phyloP scores from a whole-genome alignment of 306 rosid genomes.

The Coriaria nepalensis region DNA sequence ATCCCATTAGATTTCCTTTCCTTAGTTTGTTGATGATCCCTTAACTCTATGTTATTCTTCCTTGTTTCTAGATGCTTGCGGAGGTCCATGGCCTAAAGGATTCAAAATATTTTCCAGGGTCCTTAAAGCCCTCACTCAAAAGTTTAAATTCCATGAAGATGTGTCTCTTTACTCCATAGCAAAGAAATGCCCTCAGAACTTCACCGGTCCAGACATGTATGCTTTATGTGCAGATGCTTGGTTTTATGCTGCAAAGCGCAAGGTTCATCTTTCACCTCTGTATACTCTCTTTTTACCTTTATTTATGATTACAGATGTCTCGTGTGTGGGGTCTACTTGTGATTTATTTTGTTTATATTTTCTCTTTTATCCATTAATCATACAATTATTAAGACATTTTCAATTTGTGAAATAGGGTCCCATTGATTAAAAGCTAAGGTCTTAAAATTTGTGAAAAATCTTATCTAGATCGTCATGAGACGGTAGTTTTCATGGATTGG shows the following conservation, averaged over 20 bases:
- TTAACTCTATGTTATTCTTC: conserved; percentile 15
- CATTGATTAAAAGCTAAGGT: too few species aligned
- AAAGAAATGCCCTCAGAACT: conserved; percentile 68
- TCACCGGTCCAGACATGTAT: conserved; percentile 95
- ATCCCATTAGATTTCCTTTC: neutral
- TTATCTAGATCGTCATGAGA: too few species aligned
- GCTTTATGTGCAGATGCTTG: conserved; percentile 97
- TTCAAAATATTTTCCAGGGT: conserved; percentile 51
- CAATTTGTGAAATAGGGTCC: too few species aligned
- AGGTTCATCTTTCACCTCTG: conserved; percentile 28
- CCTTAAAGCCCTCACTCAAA: conserved; percentile 77
- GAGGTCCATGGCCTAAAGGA: conserved; percentile 90
- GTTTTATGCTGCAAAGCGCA: conserved; percentile 92
- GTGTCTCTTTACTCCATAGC: conserved; percentile 70
- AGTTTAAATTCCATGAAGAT: conserved; percentile 65
- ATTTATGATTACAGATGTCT: too few species aligned
- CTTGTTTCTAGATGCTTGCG: conserved; percentile 73
- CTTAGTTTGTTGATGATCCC: conserved; percentile 13
- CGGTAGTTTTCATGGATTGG: too few species aligned
- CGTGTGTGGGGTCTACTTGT: too few species aligned
- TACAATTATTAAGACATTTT: too few species aligned
- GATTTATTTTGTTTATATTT: too few species aligned
- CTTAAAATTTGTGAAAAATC: too few species aligned
- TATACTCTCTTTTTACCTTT: neutral
- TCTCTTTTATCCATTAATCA: too few species aligned